These are phyloP conservation scores for Hibiscus mutabilis DNA, from an alignment of 345 rosid species.

Conservation along the genomic window DNA sequence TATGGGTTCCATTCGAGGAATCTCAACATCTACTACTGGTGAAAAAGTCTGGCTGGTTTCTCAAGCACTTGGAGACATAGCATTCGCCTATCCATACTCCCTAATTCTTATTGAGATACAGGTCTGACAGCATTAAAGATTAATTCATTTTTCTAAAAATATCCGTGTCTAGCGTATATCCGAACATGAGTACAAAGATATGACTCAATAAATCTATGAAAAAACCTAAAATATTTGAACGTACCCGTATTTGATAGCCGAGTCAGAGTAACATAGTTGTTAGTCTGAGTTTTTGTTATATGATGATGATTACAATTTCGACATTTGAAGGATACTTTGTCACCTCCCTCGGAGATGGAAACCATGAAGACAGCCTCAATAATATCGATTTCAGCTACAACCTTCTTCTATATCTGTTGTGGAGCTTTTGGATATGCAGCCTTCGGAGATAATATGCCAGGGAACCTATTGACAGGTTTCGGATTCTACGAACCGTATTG, in stretches of 20 bases:
- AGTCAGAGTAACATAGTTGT: background rate
- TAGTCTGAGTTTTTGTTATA: background rate
- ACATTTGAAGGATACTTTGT: conserved; percentile 31
- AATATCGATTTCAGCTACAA: conserved; percentile 25
- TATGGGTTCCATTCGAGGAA: conserved; percentile 39
- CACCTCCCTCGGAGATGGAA: conserved; percentile 34
- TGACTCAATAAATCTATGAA: no score
- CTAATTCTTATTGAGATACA: conserved; percentile 55
- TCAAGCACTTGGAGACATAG: conserved; percentile 53
- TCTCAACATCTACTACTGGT: conserved; percentile 24
- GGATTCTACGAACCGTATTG: conserved; percentile 38
- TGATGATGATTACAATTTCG: background rate
- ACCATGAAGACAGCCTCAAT: conserved; percentile 37
- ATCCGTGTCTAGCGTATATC: background rate
- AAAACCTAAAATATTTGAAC: no score
- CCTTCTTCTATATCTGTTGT: conserved; percentile 33
- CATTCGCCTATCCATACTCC: conserved; percentile 52
- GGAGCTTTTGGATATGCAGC: conserved; percentile 42
- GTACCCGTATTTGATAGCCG: no score
- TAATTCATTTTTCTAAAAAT: background rate
- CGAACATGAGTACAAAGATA: background rate
- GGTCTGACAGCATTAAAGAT: conserved; percentile 18
- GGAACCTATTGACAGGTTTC: conserved; percentile 35
- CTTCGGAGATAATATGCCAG: conserved; percentile 29
- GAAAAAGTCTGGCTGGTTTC: conserved; percentile 36